Conservation (phyloP, 208 protist species). For the Acanthamoeba culbertsoni region DNA sequence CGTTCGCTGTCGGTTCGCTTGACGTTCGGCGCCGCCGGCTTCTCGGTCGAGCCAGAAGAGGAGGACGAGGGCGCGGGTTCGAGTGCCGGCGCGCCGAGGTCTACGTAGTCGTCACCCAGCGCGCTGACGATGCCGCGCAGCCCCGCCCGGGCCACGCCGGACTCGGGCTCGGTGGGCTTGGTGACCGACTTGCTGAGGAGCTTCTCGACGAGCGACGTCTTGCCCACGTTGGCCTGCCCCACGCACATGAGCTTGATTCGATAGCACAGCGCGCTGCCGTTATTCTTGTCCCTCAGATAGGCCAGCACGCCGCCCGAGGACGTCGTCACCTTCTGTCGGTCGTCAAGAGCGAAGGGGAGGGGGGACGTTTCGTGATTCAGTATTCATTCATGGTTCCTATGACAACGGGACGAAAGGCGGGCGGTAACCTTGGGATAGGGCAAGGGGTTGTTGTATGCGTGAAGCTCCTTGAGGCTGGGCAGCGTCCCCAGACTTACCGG, state of each 20-base stretch:
- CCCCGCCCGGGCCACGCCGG: background rate
- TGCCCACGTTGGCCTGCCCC: conserved; percentile 39
- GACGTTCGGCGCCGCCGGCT: too few species aligned
- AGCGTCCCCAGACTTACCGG: background rate
- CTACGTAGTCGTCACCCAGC: background rate
- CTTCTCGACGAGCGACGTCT: conserved; percentile 29
- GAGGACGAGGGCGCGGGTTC: background rate
- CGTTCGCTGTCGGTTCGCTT: background rate
- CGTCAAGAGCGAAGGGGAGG: too few species aligned
- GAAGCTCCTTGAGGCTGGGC: background rate
- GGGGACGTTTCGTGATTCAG: too few species aligned
- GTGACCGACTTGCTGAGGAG: conserved; percentile 35
- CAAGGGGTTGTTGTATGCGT: background rate
- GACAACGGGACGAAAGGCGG: background rate
- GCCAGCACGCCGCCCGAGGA: background rate
- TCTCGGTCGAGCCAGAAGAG: background rate
- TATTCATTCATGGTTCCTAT: background rate
- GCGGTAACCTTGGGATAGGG: background rate
- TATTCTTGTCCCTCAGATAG: background rate
- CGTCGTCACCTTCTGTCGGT: background rate
- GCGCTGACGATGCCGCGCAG: background rate
- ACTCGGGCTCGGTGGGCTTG: background rate
- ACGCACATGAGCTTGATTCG: conserved; percentile 31
- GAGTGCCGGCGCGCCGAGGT: background rate
- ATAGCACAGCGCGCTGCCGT: background rate